Conservation (phyloP, 1,284 basidiomycete species). For the Ceratobasidium sp. region DNA sequence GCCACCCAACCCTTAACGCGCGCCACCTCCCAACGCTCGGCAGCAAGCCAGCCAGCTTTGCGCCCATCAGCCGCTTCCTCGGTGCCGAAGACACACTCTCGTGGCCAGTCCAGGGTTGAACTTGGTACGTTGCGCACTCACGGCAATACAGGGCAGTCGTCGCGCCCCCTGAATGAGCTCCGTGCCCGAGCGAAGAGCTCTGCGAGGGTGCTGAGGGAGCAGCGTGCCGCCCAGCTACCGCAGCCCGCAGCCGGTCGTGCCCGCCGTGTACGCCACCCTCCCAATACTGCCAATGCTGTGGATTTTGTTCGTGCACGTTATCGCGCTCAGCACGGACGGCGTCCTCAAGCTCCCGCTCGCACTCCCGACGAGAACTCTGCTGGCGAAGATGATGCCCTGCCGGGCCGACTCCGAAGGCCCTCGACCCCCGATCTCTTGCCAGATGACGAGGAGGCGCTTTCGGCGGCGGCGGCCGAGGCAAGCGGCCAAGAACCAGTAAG, state of each 20-base stretch:
- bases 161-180: neutral
- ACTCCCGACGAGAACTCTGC: neutral
- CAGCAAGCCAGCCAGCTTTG: too few relatives aligned
- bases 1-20: too few relatives aligned
- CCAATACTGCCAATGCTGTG: too few relatives aligned
- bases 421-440: neutral
- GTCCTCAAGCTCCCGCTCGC: too few relatives aligned
- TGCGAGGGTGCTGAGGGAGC: neutral
- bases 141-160: neutral
- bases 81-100: too few relatives aligned
- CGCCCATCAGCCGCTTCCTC: too few relatives aligned
- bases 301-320: too few relatives aligned
- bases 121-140: neutral
- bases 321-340: too few relatives aligned
- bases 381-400: too few relatives aligned
- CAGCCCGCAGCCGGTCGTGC: too few relatives aligned
- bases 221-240: neutral
- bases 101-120: neutral
- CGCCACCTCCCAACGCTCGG: neutral
- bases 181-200: neutral
- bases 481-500: neutral
- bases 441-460: neutral
- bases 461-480: neutral
- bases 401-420: too few relatives aligned
- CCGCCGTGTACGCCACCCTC: too few relatives aligned